Base-by-base conservation (phyloP, 1,284 basidiomycete genomes). In the Trichosporon sp. region DNA sequence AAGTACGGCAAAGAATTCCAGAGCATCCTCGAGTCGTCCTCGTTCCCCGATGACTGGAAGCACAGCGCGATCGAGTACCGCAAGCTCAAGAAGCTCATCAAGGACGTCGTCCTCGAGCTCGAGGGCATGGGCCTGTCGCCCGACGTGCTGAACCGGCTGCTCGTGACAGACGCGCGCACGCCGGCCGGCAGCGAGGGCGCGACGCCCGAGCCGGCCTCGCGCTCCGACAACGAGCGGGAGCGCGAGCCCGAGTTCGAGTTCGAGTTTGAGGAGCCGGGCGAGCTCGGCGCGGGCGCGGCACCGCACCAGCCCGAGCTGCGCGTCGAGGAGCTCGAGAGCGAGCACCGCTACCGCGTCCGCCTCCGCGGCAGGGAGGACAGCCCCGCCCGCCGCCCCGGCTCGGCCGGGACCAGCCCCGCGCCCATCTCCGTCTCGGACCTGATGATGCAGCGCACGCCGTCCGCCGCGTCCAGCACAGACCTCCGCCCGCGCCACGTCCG, bases 61-160 rank as follows among this genome's bases (percentile, higher is more conserved):
- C 76, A 79, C 73, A 86, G 89, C 27, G 91, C 92, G 0, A 91
- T 98, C 69, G 90, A 95, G 77, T 98, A 98, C 80, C 87, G 92
- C 58, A 88, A 91, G 85, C 89, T 98, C 73, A 98, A 98, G 84
- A 95, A 93, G 77, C 86, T 97, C 65, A 94, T 98, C 78, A 93
- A 94, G 76, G 87, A 90, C 79, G 89, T 95, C 62, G 92, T 92
- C 0, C 84, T 85, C 18, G 95, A 98, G 81, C 89, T 98, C 32
- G 86, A 89, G 8, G 86, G 88, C 7, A 85, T 95, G 65, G 95
- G 94, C 8, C 85, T 96, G 3, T 88, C 87, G 62, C 90, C 86
- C 0, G 84, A 85, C 6, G 85, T 89, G 0, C 83, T 89, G n/a
- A 81, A 86, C 64, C 83, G 84, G 64, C 81, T 88, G 8, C 80